Evolutionary conservation across 306 rosid species (phyloP).

Genomic region (Sesbania bispinosa): DNA sequence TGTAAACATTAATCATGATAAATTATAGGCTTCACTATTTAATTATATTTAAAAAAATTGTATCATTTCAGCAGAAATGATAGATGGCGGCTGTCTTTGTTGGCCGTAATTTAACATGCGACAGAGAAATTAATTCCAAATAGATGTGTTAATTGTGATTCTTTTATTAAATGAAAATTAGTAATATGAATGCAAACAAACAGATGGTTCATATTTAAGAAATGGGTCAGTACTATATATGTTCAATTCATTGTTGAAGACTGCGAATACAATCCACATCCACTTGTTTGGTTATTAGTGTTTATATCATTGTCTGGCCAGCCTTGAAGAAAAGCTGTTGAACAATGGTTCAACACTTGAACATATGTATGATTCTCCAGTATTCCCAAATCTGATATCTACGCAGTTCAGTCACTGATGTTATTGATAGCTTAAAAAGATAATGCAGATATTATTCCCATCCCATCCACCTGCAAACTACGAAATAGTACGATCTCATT

Average conservation of each 20-base stretch:
- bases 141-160: not conserved
- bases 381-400: too few species aligned
- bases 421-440: not conserved
- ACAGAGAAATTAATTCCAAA: not conserved
- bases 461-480: constrained; percentile 13
- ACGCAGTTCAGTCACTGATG: not conserved
- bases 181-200: not conserved
- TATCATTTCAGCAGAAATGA: not conserved
- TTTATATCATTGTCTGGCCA: not conserved
- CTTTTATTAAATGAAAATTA: not conserved
- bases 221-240: constrained; percentile 18
- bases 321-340: not conserved
- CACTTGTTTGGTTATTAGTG: not conserved
- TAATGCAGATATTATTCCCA: not conserved
- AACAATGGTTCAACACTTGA: constrained; percentile 3
- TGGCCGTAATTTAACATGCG: not conserved
- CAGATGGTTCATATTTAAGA: not conserved
- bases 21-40: not conserved
- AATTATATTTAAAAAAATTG: not conserved
- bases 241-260: not conserved
- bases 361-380: not conserved
- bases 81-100: not conserved
- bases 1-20: not conserved
- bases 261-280: constrained; percentile 1
- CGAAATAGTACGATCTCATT: not conserved